Base-by-base conservation (phyloP, 352 stramenopile species). In the Globisporangium sylvaticum region DNA sequence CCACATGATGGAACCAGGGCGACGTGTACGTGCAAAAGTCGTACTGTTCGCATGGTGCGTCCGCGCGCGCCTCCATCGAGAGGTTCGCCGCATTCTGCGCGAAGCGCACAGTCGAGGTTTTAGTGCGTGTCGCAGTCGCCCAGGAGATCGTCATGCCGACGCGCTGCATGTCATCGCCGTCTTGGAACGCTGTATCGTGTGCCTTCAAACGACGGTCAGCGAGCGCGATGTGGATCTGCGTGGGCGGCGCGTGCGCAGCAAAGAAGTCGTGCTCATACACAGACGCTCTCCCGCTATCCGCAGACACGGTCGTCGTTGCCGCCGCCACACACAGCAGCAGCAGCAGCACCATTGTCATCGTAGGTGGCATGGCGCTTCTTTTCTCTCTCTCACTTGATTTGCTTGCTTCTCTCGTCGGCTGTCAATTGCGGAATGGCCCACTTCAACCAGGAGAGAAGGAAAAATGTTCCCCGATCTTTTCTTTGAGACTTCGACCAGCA, bases 11-110 rank as follows among this genome's bases (percentile, higher is more conserved):
- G 12, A 84, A 68, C 44, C 70, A 86, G 14, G 74, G 75, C 0
- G 77, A 87, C n/a, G 65, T 69, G 67, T 89, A 91, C 12, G 71
- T 44, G 60, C 79, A 86, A 61, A 85, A 89, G 31, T 72, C 52
- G 64, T 90, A 90, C 63, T 72, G 70, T 25, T 72, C 52, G 34
- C 68, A 69, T 0, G 62, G 58, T 20, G 24, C 12, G 2, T 70
- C 50, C 2, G 59, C 67, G 6, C 20, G 52, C 4, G 29, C 54
- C 14, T 54, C 53, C 18, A 24, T 25, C 58, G 65, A 59, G 3
- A 80, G 42, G 24, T 61, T 64, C 14, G 32, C 50, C 8, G 62
- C 9, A 25, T 68, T 53, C 9, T 61, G 58, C 3, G 70, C 71
- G 55, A 70, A 79, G 9, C 68, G 67, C 56, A 80, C 71, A 9